Conservation (phyloP, 148 eudicot genomes). For the Vaccinium corymbosum region DNA sequence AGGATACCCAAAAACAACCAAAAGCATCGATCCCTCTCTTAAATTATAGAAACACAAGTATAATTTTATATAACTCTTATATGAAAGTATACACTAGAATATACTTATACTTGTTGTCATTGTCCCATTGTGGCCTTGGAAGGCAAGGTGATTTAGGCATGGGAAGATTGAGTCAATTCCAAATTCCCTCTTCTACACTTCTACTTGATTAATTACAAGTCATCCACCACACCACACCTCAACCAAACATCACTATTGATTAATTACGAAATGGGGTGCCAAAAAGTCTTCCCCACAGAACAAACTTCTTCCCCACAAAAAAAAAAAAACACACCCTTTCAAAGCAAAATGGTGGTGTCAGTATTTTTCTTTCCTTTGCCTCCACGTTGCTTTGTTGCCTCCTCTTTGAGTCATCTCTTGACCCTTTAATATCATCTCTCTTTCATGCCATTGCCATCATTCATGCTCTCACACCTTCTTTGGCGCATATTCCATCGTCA, state of each 20-base stretch:
- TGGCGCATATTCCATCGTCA: not conserved
- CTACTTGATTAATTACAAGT: no score
- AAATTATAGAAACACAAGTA: no score
- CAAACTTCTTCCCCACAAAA: not conserved
- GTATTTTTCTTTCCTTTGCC: conserved; percentile 4
- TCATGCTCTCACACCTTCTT: not conserved
- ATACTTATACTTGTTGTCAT: no score
- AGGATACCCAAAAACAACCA: no score
- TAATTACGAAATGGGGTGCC: not conserved
- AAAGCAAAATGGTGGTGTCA: not conserved
- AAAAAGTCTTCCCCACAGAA: not conserved
- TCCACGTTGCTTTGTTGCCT: conserved; percentile 13
- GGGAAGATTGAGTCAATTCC: conserved; percentile 2
- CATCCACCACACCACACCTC: not conserved
- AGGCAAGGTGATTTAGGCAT: not conserved
- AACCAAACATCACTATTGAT: not conserved
- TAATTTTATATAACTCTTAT: no score
- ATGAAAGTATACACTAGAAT: no score
- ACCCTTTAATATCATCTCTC: not conserved
- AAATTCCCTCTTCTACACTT: not conserved
- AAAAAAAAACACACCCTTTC: not conserved
- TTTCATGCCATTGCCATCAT: not conserved
- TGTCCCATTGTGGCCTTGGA: no score
- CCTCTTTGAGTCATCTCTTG: not conserved
- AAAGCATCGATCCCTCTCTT: no score